Evolutionary conservation across 176 grass and related monocot genomes (phyloP).

Genomic region (Leersia perrieri): DNA sequence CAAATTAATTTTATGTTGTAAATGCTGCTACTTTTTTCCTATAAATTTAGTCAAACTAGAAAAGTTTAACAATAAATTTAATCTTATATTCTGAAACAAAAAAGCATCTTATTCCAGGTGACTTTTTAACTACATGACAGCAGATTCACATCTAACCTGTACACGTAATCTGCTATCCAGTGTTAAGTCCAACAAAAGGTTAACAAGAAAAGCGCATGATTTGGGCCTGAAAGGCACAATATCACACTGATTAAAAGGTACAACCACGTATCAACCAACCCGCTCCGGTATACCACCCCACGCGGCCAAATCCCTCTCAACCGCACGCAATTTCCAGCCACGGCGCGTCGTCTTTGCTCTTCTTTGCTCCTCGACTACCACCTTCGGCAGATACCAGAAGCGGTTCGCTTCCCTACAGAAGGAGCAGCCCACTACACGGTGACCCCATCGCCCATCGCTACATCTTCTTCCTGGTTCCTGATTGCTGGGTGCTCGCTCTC

Average conservation of each 20-base stretch:
- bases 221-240: not conserved
- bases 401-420: not conserved
- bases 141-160: not conserved
- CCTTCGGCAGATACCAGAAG: not conserved
- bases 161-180: not conserved
- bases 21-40: too few species aligned
- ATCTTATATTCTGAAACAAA: too few species aligned
- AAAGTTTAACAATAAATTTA: too few species aligned
- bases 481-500: slow-evolving; percentile 32
- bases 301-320: slow-evolving; percentile 21
- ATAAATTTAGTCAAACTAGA: too few species aligned
- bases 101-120: too few species aligned
- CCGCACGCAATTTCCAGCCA: not conserved
- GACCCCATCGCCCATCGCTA: slow-evolving; percentile 29
- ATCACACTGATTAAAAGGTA: slow-evolving; percentile 17
- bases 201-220: slow-evolving; percentile 1
- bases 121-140: not conserved
- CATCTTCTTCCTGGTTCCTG: not conserved
- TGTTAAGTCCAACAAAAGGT: not conserved
- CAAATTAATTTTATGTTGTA: too few species aligned
- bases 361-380: not conserved
- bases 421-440: slow-evolving; percentile 14
- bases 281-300: slow-evolving; percentile 3
- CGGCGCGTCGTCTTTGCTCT: not conserved
- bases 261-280: slow-evolving; percentile 40